Conservation (phyloP, 768 basidiomycete species). For the Lactifluus hygrophoroides region DNA sequence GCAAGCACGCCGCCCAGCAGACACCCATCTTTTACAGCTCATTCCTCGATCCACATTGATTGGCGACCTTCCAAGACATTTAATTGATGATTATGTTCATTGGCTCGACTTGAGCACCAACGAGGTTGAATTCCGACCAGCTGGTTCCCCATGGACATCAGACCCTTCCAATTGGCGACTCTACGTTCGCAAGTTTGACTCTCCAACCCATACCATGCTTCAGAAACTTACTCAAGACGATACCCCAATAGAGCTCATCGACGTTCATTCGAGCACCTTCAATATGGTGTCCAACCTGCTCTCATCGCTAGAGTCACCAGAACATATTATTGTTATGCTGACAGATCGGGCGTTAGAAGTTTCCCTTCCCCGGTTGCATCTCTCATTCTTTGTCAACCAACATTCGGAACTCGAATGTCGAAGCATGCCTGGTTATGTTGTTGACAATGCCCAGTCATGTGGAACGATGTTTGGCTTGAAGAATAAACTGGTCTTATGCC, state of each 20-base stretch:
- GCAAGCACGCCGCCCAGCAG: background rate
- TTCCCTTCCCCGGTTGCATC: conserved; percentile 32
- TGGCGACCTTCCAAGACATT: conserved; percentile 26
- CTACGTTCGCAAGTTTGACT: background rate
- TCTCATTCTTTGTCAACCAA: conserved; percentile 33
- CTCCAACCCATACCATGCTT: background rate
- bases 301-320: background rate
- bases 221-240: background rate
- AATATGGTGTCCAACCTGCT: background rate
- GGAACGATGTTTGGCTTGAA: conserved; percentile 39
- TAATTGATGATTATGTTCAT: conserved; percentile 28
- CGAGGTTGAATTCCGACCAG: conserved; percentile 29
- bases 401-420: conserved; percentile 29
- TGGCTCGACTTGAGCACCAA: conserved; percentile 27
- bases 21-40: conserved; percentile 21
- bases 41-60: conserved; percentile 27
- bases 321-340: background rate
- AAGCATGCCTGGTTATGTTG: conserved; percentile 34
- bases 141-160: conserved; percentile 26
- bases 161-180: conserved; percentile 26
- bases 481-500: conserved; percentile 23
- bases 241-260: background rate
- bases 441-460: conserved; percentile 34
- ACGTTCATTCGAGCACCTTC: background rate
- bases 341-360: background rate